Evolutionary conservation across 2,329 filamentous ascomycete species (phyloP), one percentile per base, ranked within the genome.

Genomic region (Gliomastix tumulicola): DNA sequence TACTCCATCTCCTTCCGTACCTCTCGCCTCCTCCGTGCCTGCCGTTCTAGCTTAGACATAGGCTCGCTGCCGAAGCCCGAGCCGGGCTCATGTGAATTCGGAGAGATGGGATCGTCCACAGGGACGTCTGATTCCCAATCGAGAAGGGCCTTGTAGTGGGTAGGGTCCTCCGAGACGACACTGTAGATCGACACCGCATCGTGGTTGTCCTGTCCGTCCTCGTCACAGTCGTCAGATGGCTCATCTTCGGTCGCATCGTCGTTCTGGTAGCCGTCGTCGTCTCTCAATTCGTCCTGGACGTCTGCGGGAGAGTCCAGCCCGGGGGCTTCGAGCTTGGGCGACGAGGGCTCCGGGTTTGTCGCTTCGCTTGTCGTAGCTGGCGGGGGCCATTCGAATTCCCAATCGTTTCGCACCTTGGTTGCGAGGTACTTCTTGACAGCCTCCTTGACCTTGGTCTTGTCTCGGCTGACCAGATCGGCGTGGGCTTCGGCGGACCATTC

Each of bases 1-100:
- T 84, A 94, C 21, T 66, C 57, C 62, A 79, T 74, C 62, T 86
- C 82, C 38, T 79, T 76, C 42, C 76, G 71, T 34, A 76, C 54
- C 34, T 68, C 72, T 47, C 68, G 73, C 37, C 79, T 68, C 30
- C 75, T 68, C 43, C 69, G 72, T 23, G 76, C 67, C 41, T 69
- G 72, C 39, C 30, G 33, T 27, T 23, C n/a, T 5, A 21, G 22
- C 6, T 71, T 70, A 31, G 71, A 68, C 5, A 67, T 53, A n/a
- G n/a, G n/a, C n/a, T n/a, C n/a, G n/a, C n/a, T n/a, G n/a, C n/a
- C n/a, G n/a, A n/a, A n/a, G n/a, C n/a, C n/a, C n/a, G n/a, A n/a
- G n/a, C n/a, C n/a, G n/a, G n/a, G n/a, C n/a, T n/a, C n/a, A n/a
- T n/a, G n/a, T n/a, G n/a, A n/a, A 28, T 28, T 28, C 35, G 63